Evolutionary conservation across 208 protist genomes (phyloP).

Genomic region (Trypanosoma conorhini): DNA sequence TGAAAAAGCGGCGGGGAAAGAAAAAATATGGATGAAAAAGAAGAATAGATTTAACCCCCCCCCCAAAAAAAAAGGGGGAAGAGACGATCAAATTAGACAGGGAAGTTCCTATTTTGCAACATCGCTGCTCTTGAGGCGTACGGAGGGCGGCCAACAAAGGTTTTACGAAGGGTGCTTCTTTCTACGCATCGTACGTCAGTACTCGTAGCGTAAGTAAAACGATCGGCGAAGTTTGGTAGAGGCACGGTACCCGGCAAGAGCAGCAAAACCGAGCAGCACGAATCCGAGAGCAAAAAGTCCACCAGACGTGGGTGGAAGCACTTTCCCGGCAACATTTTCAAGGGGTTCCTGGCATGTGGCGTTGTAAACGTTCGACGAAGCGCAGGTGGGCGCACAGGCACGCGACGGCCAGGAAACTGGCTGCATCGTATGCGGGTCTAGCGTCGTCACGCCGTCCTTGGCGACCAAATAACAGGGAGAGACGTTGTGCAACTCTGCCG

Average conservation of each 20-base stretch:
- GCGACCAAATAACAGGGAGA: conserved; percentile 40
- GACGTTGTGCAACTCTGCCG: neutral
- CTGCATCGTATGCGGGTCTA: conserved; percentile 30
- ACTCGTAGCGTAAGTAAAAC: conserved; percentile 18
- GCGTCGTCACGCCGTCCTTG: conserved; percentile 31
- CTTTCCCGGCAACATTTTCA: neutral
- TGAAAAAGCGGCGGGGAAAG: no score
- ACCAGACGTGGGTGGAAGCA: conserved; percentile 2
- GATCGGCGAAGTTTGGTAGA: neutral
- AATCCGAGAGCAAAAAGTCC: neutral
- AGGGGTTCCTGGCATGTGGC: conserved; percentile 14
- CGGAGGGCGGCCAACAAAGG: neutral
- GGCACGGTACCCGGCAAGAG: neutral
- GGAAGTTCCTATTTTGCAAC: neutral
- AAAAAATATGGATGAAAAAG: no score
- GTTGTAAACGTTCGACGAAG: conserved; percentile 23
- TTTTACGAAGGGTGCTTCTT: neutral
- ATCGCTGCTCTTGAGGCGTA: conserved; percentile 3
- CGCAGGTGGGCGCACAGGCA: conserved; percentile 35
- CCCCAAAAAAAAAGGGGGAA: no score
- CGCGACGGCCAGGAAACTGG: conserved; percentile 34
- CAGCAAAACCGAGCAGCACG: conserved; percentile 11
- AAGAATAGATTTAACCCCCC: no score
- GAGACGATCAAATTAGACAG: no score
- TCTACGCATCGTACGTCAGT: neutral